A percentile compares a stretch with the other conserved stretches of the same genome.
Conservation (phyloP, 176 grass and related monocot species). For the Cenchrus fungigraminus region DNA sequence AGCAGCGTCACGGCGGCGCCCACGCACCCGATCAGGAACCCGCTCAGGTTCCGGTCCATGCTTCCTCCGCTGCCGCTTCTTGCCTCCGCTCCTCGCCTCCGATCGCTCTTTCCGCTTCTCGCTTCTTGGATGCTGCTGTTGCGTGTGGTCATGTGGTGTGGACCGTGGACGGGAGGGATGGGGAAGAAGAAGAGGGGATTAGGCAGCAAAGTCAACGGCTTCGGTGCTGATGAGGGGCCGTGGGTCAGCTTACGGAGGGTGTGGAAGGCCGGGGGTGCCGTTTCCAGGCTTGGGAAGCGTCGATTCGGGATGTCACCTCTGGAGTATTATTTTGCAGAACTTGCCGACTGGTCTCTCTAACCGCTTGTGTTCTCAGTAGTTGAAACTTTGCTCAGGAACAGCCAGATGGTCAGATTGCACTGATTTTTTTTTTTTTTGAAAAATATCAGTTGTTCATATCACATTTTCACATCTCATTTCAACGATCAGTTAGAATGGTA, state of each 20-base stretch:
- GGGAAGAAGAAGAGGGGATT: constrained; percentile 13
- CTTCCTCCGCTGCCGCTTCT: not conserved
- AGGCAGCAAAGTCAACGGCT: constrained; percentile 53
- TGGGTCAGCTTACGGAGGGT: constrained; percentile 27
- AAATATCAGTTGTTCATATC: not conserved
- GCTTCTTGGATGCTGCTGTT: constrained; percentile 20
- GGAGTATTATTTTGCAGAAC: not conserved
- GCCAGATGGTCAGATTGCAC: not conserved
- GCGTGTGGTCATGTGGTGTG: constrained; percentile 25
- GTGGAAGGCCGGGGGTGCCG: constrained; percentile 3
- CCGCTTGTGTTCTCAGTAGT: not conserved
- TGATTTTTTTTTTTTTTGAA: not conserved
- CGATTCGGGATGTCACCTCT: not conserved
- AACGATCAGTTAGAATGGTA: not conserved
- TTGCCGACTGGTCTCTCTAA: not conserved
- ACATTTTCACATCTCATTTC: not conserved
- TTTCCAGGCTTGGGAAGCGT: constrained; percentile 27
- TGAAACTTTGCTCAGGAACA: not conserved
- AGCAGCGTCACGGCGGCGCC: constrained; percentile 82
- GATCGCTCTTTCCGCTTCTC: not conserved
- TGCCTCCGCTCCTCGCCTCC: not conserved
- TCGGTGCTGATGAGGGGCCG: constrained; percentile 13
- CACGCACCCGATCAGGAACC: constrained; percentile 82
- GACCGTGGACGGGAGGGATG: not conserved
- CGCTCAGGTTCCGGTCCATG: constrained; percentile 76